Evolutionary conservation across 164 flowering plant genomes (phyloP).

Genomic region (Chimonanthus salicifolius): DNA sequence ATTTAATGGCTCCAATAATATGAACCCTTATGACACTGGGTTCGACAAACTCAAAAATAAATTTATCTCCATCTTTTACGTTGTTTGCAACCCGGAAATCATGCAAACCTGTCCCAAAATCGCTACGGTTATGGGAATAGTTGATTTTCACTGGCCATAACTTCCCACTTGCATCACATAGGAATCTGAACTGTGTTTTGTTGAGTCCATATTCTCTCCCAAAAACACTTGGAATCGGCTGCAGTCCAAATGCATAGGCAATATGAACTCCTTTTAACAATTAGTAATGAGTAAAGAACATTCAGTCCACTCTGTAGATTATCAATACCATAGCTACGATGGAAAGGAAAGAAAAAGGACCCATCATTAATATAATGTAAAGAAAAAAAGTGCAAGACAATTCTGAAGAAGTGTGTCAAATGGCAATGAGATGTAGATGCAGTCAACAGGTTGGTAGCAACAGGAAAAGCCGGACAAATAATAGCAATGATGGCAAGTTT

Average conservation of each 20-base stretch:
- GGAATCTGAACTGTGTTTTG: background rate
- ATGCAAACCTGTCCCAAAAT: constrained; percentile 9
- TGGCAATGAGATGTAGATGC: background rate
- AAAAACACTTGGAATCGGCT: constrained; percentile 9
- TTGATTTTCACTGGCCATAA: constrained; percentile 7
- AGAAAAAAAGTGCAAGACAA: background rate
- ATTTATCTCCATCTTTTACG: constrained; percentile 18
- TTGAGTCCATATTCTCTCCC: background rate
- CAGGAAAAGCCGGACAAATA: background rate
- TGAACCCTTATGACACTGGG: background rate
- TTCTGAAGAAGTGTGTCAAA: too few species aligned
- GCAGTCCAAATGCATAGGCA: constrained; percentile 10
- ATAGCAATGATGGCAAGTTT: background rate
- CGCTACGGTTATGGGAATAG: background rate
- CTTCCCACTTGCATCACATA: constrained; percentile 12
- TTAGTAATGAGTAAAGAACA: background rate
- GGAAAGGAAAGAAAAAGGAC: background rate
- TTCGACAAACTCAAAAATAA: constrained; percentile 19
- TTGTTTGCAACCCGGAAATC: constrained; percentile 19
- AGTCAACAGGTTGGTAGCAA: background rate
- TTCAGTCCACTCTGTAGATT: background rate
- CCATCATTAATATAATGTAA: background rate
- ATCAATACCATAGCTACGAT: background rate
- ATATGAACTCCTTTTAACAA: background rate
- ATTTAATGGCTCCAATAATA: constrained; percentile 4